Percentiles rank a stretch among this genome's conserved stretches.
Evolutionary conservation across 2,329 filamentous ascomycete genomes (phyloP).

Genomic region (Colletotrichum orchidophilum): DNA sequence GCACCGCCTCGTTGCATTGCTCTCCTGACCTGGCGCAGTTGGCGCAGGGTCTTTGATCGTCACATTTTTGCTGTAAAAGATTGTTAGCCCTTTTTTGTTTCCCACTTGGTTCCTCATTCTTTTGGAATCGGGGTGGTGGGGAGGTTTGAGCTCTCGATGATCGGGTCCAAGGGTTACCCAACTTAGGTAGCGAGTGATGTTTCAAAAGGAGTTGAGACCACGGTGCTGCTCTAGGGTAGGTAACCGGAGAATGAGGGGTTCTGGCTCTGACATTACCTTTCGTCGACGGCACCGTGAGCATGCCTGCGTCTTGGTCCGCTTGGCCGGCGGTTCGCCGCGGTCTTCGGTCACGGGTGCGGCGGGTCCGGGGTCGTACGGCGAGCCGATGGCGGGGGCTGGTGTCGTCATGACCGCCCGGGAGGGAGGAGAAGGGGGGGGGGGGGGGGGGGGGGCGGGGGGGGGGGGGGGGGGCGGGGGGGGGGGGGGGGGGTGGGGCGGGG

Average conservation of each 20-base stretch:
- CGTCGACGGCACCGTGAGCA: conserved; percentile 36
- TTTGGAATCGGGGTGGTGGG: neutral
- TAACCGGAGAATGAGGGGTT: neutral
- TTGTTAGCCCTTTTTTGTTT: neutral
- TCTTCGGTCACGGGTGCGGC: neutral
- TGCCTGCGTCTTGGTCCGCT: conserved; percentile 2
- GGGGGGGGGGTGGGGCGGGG: no score
- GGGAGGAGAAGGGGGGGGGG: no score
- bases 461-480: no score
- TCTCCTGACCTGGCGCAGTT: conserved; percentile 38
- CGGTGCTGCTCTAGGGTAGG: neutral
- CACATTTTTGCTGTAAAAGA: conserved; percentile 33
- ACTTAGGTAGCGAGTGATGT: neutral
- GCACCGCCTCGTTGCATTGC: conserved; percentile 30
- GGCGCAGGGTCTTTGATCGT: conserved; percentile 37
- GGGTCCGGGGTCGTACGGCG: neutral
- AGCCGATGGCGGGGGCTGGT: neutral
- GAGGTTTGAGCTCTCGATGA: neutral
- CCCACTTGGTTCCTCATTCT: neutral
- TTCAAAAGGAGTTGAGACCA: neutral
- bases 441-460: no score
- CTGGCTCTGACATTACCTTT: conserved; percentile 20
- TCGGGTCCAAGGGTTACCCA: neutral
- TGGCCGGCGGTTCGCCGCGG: conserved; percentile 1
- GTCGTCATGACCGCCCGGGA: neutral